phyloP scores from a whole-genome alignment of 2,329 filamentous ascomycete species.

The Cercospora beticola region DNA sequence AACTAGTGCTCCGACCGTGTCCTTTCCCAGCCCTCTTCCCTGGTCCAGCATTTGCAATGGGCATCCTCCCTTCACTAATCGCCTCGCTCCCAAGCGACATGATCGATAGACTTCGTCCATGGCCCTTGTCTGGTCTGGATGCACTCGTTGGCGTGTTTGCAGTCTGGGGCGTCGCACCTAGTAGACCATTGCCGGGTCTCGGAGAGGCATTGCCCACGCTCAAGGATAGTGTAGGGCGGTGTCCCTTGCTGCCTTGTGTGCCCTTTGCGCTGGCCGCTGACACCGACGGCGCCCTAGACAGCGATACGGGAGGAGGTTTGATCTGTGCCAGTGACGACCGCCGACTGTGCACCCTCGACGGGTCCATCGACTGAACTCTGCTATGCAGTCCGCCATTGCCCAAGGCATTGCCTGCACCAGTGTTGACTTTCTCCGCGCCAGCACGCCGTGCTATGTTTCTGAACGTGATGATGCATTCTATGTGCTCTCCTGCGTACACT shows the following conservation, averaged over 20 bases:
- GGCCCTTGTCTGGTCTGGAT: slow-evolving; percentile 49
- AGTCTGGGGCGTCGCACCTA: slow-evolving; percentile 26
- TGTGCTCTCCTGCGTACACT: slow-evolving; percentile 93
- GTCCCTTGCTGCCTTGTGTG: slow-evolving; percentile 46
- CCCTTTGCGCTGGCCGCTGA: slow-evolving; percentile 22
- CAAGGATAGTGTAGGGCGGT: slow-evolving; percentile 67
- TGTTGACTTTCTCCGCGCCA: slow-evolving; percentile 27
- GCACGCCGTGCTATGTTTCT: slow-evolving; percentile 67
- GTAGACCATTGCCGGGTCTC: slow-evolving; percentile 24
- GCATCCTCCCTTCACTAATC: slow-evolving; percentile 28
- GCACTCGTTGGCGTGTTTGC: slow-evolving; percentile 40
- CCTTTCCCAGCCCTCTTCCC: slow-evolving; percentile 56
- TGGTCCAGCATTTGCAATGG: slow-evolving; percentile 11
- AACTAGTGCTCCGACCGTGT: slow-evolving; percentile 76
- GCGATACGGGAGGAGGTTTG: slow-evolving; percentile 12
- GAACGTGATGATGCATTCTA: slow-evolving; percentile 95
- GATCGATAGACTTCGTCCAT: slow-evolving; percentile 51
- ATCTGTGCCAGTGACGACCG: slow-evolving; percentile 27
- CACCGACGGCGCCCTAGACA: slow-evolving; percentile 26
- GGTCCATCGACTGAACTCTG: slow-evolving; percentile 19
- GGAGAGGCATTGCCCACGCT: slow-evolving; percentile 41
- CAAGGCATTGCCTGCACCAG: slow-evolving; percentile 33
- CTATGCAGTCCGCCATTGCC: slow-evolving; percentile 22
- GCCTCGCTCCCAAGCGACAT: slow-evolving; percentile 50
- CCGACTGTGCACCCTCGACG: slow-evolving; percentile 26